These are phyloP conservation scores for Logfia minima DNA, from an alignment of 129 eudicot species.

Conservation along the genomic window DNA sequence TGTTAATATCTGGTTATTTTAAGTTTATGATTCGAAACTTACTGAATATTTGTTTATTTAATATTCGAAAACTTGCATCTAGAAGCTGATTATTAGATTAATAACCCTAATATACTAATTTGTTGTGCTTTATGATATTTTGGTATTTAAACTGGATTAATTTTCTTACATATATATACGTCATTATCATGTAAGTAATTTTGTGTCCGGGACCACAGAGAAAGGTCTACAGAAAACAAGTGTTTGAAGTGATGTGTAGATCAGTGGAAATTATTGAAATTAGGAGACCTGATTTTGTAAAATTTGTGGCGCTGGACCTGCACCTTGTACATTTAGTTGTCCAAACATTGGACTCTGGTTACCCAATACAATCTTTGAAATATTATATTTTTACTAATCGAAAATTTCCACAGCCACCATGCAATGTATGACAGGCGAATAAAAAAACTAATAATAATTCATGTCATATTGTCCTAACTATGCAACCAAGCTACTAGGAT, in stretches of 20 bases:
- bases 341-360: too few species aligned
- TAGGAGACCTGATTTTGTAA: not conserved
- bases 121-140: slow-evolving; percentile 10
- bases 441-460: not conserved
- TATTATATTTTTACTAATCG: not conserved
- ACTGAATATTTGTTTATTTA: not conserved
- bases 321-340: not conserved
- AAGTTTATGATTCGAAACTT: slow-evolving; percentile 12
- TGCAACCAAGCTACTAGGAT: not conserved
- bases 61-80: slow-evolving; percentile 21
- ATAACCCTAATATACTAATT: slow-evolving; percentile 22
- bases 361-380: too few species aligned
- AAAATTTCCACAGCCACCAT: not conserved
- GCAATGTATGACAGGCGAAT: not conserved
- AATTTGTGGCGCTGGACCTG: not conserved
- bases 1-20: not conserved
- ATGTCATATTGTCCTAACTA: not conserved
- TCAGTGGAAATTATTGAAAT: slow-evolving; percentile 4
- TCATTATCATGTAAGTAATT: not conserved
- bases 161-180: not conserved
- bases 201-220: not conserved
- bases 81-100: not conserved
- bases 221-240: too few species aligned
- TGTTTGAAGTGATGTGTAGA: not conserved
- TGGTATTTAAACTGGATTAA: not conserved